These are phyloP conservation scores for Backusella westeae DNA, from an alignment of 192 early-diverging fungal species.

Conservation along the genomic window DNA sequence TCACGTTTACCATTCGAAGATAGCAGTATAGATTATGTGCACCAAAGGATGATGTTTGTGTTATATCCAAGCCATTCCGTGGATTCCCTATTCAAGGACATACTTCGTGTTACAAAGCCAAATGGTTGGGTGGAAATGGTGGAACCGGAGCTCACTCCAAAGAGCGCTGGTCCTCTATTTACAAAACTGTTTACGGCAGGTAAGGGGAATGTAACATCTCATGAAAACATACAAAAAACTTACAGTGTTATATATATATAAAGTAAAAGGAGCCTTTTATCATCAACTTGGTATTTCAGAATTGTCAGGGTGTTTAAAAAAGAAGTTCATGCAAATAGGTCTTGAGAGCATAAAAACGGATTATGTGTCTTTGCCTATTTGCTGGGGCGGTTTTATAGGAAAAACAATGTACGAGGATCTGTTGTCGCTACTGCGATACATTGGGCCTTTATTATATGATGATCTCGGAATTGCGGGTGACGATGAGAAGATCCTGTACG, in stretches of 20 bases:
- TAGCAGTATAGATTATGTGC: constrained; percentile 17
- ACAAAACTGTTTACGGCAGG: background rate
- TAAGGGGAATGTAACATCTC: background rate
- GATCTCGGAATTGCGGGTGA: constrained; percentile 10
- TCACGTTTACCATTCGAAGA: background rate
- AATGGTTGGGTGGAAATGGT: constrained; percentile 20
- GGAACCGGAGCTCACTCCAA: constrained; percentile 15
- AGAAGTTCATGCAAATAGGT: background rate
- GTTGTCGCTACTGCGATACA: background rate
- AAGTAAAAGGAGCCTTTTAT: background rate
- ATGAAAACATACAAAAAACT: too few species aligned
- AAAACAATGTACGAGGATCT: constrained; percentile 17
- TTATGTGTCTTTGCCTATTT: constrained; percentile 22
- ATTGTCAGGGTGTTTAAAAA: background rate
- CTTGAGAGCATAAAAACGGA: constrained; percentile 12
- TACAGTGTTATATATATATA: background rate
- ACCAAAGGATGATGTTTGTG: constrained; percentile 19
- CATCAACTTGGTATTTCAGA: background rate
- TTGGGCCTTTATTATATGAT: background rate
- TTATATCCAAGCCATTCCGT: background rate
- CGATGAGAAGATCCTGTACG: background rate
- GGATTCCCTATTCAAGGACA: background rate
- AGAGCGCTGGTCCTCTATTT: constrained; percentile 11
- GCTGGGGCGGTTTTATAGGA: constrained; percentile 29
- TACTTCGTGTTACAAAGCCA: constrained; percentile 13